phyloP scores from a whole-genome alignment of 2,329 filamentous ascomycete genomes.

The Fusarium buharicum region DNA sequence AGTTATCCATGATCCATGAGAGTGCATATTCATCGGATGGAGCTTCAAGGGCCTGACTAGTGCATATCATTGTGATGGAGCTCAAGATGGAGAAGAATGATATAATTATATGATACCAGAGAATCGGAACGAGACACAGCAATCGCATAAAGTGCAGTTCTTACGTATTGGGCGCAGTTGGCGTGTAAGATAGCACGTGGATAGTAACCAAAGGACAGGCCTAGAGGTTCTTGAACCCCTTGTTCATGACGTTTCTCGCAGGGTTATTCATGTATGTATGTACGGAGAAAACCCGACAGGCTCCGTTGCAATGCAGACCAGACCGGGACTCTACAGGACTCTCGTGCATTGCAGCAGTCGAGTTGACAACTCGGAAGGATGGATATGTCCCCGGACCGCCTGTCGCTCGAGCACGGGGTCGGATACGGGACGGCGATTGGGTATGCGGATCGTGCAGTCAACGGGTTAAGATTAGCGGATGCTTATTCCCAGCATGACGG shows the following conservation, averaged over 20 bases:
- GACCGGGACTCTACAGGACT: neutral
- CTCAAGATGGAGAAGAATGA: constrained; percentile 17
- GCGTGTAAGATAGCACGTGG: neutral
- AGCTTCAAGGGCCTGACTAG: neutral
- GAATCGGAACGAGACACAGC: constrained; percentile 1
- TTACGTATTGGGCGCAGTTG: too few relatives aligned
- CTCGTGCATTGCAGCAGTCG: constrained; percentile 11
- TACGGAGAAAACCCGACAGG: constrained; percentile 28
- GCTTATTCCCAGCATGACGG: constrained; percentile 36
- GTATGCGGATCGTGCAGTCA: constrained; percentile 30
- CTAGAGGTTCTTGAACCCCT: constrained; percentile 9
- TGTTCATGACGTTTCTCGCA: constrained; percentile 29
- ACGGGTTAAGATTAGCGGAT: constrained; percentile 44
- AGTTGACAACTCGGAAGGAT: constrained; percentile 16
- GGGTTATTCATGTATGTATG: too few relatives aligned
- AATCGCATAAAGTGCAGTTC: constrained; percentile 2
- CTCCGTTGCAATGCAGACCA: constrained; percentile 15
- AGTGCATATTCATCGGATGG: neutral
- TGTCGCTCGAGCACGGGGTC: constrained; percentile 51
- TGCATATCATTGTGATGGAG: constrained; percentile 12
- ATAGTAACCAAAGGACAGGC: constrained; percentile 3
- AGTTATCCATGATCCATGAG: neutral
- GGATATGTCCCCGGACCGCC: constrained; percentile 34
- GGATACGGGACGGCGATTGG: constrained; percentile 47
- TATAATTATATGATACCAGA: constrained; percentile 2